Conservation (phyloP, 2,329 filamentous ascomycete genomes). For the Sporothrix euskadiensis region DNA sequence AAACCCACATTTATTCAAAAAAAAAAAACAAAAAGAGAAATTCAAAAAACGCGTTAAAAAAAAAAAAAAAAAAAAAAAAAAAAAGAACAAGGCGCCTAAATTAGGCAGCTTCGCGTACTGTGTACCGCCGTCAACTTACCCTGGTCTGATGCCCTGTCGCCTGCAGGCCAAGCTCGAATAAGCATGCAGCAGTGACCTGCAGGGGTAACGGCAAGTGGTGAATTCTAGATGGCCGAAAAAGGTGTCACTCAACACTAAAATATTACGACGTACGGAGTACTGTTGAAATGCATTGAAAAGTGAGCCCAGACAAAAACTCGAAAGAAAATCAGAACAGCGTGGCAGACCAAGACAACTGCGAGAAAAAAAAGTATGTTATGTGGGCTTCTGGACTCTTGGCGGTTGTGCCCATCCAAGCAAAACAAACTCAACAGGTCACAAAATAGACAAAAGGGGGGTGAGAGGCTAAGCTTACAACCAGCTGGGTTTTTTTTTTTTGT, state of each 20-base stretch:
- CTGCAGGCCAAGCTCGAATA: constrained; percentile 19
- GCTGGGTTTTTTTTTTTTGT: background rate
- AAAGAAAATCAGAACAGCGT: background rate
- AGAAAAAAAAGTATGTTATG: background rate
- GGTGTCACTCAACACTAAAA: background rate
- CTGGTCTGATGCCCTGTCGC: background rate
- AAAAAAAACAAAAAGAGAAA: too few relatives aligned
- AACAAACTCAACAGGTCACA: background rate
- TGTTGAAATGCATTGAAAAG: background rate
- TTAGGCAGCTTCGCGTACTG: background rate
- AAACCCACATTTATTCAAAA: background rate
- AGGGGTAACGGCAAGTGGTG: constrained; percentile 12
- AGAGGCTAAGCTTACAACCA: background rate
- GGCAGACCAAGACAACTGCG: background rate
- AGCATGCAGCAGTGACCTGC: constrained; percentile 18
- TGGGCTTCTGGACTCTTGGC: background rate
- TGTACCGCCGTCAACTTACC: background rate
- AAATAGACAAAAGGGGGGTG: background rate
- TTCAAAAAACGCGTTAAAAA: background rate
- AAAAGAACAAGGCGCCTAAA: background rate
- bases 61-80: background rate
- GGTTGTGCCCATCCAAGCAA: background rate
- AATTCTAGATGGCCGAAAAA: background rate
- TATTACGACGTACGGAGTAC: too few relatives aligned
- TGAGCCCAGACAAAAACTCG: background rate